Base-by-base conservation (phyloP, 768 basidiomycete species). In the Pholiota molesta region DNA sequence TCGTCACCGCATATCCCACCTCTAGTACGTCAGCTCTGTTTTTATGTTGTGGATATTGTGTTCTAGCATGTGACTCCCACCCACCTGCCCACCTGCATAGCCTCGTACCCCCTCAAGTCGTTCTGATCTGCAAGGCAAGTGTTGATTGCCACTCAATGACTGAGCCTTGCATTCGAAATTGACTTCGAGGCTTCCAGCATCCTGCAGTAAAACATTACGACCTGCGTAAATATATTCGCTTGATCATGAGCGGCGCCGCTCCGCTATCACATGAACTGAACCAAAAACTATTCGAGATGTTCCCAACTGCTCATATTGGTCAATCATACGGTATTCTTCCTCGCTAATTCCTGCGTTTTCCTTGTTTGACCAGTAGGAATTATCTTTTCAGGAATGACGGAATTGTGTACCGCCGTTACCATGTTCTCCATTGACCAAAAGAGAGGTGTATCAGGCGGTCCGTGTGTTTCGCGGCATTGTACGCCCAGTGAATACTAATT, bases 161-260 rank as follows among this genome's bases (percentile, higher is more conserved):
- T 37, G 7, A 11, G 11, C 10, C 3, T 11, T 52, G 53, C 49
- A 35, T 23, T 39, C 14, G 17, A 40, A 9, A 42, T 2, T 11
- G 29, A 52, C 31, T 39, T 11, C 40, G 2, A 42, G 6, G 17
- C 17, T 23, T 54, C 13, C 21, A 87, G 85, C 83, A 86, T 68
- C 78, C 84, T 35, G 80, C 74, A 4, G 77, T 80, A 17, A 81
- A 83, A 67, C 74, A 84, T 29, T 81, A 84, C 65, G 77, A 84
- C 63, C 70, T 88, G 11, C 75, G 74, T 35, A 65, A 66, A 37
- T 66, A 74, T 64, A 69, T 88, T 33, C 75, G 81, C 59, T 69
- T 76, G 68, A 77, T 83, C 53, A 82, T 87, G 81, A 75, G 74
- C 62, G 85, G 83, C n/a, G 86, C 85, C 1, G 86, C 86, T 2